Evolutionary conservation across 108 stramenopile species (phyloP).

Genomic region (Cyclotella cryptica): DNA sequence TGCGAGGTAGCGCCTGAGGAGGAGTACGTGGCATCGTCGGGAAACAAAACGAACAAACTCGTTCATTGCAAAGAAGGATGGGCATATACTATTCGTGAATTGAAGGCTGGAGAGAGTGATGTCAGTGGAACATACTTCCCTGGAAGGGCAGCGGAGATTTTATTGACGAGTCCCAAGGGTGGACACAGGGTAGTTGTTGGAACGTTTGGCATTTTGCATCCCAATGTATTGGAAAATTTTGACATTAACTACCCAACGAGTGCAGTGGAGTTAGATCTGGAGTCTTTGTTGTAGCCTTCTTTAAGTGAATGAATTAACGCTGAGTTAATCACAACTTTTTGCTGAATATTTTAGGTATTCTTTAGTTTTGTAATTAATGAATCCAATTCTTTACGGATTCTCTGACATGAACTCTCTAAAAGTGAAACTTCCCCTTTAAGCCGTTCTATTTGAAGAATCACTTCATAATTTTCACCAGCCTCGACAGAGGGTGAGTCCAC

Average conservation of each 20-base stretch:
- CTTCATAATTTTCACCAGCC: neutral
- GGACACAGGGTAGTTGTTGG: conserved; percentile 73
- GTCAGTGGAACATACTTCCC: conserved; percentile 91
- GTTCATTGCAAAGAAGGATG: conserved; percentile 86
- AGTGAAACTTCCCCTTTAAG: conserved; percentile 5
- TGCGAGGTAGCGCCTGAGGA: conserved; percentile 90
- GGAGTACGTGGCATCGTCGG: conserved; percentile 73
- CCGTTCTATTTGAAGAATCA: conserved; percentile 8
- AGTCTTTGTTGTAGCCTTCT: conserved; percentile 78
- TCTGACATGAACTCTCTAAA: conserved; percentile 16
- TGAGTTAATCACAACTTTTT: too few relatives aligned
- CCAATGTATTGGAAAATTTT: conserved; percentile 93
- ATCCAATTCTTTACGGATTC: conserved; percentile 8
- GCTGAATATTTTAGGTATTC: neutral
- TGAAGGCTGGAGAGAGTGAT: conserved; percentile 54
- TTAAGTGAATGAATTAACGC: neutral
- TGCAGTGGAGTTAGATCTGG: conserved; percentile 93
- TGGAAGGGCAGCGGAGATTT: conserved; percentile 93
- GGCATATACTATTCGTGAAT: conserved; percentile 77
- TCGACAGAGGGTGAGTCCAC: neutral
- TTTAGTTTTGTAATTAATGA: conserved; percentile 3
- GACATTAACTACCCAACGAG: conserved; percentile 92
- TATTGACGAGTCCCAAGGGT: conserved; percentile 74
- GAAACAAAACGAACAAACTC: conserved; percentile 71
- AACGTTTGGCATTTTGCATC: conserved; percentile 97